These are phyloP conservation scores for Alternaria ventricosa DNA, from an alignment of 2,329 filamentous ascomycete genomes.

Conservation along the genomic window DNA sequence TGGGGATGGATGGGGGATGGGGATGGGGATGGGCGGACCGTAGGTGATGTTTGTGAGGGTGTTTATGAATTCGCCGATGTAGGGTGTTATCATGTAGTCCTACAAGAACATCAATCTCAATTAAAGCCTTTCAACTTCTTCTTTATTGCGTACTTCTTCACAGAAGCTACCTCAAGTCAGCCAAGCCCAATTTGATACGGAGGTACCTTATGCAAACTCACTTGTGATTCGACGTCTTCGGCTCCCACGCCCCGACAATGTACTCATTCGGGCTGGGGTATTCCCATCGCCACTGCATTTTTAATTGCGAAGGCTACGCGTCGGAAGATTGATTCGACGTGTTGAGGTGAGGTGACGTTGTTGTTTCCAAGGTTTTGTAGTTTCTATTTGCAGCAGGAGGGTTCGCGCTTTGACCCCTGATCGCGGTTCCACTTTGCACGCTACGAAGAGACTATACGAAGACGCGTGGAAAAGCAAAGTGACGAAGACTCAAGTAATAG, in stretches of 20 bases:
- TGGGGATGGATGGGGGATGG: too few species aligned
- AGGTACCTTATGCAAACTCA: constrained; percentile 25
- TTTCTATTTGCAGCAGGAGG: neutral
- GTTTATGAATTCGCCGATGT: constrained; percentile 63
- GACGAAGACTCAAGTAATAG: too few species aligned
- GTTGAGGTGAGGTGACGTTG: neutral
- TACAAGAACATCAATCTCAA: too few species aligned
- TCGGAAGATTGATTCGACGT: neutral
- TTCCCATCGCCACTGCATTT: constrained; percentile 36
- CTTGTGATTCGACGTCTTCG: constrained; percentile 43
- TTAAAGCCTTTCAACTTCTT: too few species aligned
- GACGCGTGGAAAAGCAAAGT: neutral
- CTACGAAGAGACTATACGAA: neutral
- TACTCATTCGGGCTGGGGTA: constrained; percentile 28
- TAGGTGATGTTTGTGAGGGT: constrained; percentile 60
- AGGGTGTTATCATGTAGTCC: constrained; percentile 62
- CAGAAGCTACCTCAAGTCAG: constrained; percentile 41
- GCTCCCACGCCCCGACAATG: constrained; percentile 32
- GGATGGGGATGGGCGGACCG: constrained; percentile 40
- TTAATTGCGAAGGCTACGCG: neutral
- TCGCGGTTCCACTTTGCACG: neutral
- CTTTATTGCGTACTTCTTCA: constrained; percentile 41
- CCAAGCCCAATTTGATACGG: constrained; percentile 1
- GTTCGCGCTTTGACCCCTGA: neutral
- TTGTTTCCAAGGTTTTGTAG: neutral